Evolutionary conservation across 129 eudicot species (phyloP), one percentile per base, ranked within the genome.

Genomic region (Heracleum sosnowskyi): DNA sequence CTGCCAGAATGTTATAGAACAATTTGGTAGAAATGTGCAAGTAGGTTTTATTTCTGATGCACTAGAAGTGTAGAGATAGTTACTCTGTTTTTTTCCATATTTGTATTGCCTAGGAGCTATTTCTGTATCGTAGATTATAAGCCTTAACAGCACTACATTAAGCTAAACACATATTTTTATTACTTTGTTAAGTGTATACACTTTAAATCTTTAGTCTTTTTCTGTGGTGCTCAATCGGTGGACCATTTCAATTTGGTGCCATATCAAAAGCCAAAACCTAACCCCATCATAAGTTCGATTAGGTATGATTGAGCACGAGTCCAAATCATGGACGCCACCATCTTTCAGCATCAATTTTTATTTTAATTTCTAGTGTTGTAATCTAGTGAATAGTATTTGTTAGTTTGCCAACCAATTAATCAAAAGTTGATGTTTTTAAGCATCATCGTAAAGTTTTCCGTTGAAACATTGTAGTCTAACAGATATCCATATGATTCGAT

Each of bases 281-380:
- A 53, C 83, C 76, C 87, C 81, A 73, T 80, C 82, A 83, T 71
- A 69, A 75, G 49, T 33, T 70, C 8, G 28, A 53, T 22, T 16
- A 22, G 37, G 60, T 72, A 75, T 83, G 86, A 84, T 80, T 84
- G 60, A 83, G 81, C 79, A 45, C 47, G 20, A 60, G 84, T 76
- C 71, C 75, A 72, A 77, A 80, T 66, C 79, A 66, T 46, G 84
- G 75, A 76, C 69, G 35, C 76, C 83, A 68, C 81, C 35, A 33
- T 83, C 83, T 74, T 68, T 64, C 26, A 77, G 78, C 45, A 24
- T 76, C 60, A 49, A 83, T 79, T 5, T 4, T 55, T 24, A n/a
- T 57, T n/a, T 60, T 6, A 2, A 60, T n/a, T 60, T 60, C 33
- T 10, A 8, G 68, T 10, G 26, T n/a, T 10, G 33, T n/a, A 60